Evolutionary conservation across 2,329 filamentous ascomycete species (phyloP).

Genomic region (Fusarium stilboides): DNA sequence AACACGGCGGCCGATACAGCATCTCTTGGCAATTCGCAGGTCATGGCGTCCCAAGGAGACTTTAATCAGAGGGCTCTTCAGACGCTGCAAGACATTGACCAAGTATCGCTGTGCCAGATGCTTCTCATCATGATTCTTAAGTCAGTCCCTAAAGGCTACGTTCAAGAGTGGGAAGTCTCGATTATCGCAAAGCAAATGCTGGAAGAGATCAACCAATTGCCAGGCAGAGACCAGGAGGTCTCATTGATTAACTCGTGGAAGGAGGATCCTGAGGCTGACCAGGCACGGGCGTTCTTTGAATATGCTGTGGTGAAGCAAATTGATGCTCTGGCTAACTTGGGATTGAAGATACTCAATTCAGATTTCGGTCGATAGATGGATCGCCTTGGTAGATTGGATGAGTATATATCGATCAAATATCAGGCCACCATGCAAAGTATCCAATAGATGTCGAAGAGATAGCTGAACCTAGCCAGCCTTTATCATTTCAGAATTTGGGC

Average conservation of each 20-base stretch:
- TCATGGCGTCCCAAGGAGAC: slow-evolving; percentile 41
- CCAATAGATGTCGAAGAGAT: too few species aligned
- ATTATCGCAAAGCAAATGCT: slow-evolving; percentile 63
- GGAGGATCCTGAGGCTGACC: slow-evolving; percentile 57
- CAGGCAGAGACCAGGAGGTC: slow-evolving; percentile 62
- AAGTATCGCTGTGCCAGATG: slow-evolving; percentile 68
- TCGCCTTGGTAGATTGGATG: background rate
- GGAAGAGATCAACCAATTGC: slow-evolving; percentile 63
- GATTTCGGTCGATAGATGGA: slow-evolving; percentile 55
- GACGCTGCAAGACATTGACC: slow-evolving; percentile 62
- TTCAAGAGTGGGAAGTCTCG: slow-evolving; percentile 63
- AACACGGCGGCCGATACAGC: slow-evolving; percentile 62
- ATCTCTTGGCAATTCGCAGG: slow-evolving; percentile 47
- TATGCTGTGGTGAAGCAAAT: slow-evolving; percentile 65
- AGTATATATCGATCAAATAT: too few species aligned
- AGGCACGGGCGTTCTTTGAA: slow-evolving; percentile 64
- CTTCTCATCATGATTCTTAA: slow-evolving; percentile 65
- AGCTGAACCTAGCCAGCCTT: too few species aligned
- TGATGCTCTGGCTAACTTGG: slow-evolving; percentile 62
- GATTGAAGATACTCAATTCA: slow-evolving; percentile 59
- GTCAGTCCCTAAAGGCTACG: slow-evolving; percentile 60
- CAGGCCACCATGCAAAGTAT: too few species aligned
- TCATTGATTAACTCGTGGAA: slow-evolving; percentile 62
- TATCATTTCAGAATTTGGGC: too few species aligned
- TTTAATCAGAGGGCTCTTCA: slow-evolving; percentile 49